Conservation (phyloP, 805 yeast genomes). For the Brettanomyces naardenensis region DNA sequence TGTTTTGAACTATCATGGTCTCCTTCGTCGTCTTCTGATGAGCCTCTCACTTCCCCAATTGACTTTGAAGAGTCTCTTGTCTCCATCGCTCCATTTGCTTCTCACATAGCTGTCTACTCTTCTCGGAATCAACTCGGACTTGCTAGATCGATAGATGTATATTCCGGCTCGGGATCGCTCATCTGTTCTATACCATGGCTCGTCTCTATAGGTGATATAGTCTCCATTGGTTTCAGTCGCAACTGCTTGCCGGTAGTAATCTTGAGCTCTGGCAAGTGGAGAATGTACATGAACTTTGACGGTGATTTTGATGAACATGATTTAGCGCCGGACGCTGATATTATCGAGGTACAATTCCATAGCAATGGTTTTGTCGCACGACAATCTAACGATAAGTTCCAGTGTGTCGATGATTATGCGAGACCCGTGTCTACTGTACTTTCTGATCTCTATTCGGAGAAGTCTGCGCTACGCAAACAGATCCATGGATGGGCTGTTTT, state of each 20-base stretch:
- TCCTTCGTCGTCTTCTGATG: no score
- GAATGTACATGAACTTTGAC: slow-evolving; percentile 57
- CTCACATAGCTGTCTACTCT: slow-evolving; percentile 43
- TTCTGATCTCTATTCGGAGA: not conserved
- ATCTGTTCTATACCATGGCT: slow-evolving; percentile 32
- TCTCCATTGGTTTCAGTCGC: slow-evolving; percentile 44
- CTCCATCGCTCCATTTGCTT: slow-evolving; percentile 42
- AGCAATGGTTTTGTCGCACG: slow-evolving; percentile 37
- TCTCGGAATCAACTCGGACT: slow-evolving; percentile 18
- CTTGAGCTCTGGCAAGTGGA: slow-evolving; percentile 39
- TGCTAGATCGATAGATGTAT: slow-evolving; percentile 20
- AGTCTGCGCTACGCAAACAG: not conserved
- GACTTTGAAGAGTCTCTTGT: slow-evolving; percentile 36
- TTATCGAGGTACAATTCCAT: slow-evolving; percentile 32
- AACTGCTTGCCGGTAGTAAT: slow-evolving; percentile 52
- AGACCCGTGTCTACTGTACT: slow-evolving; percentile 6
- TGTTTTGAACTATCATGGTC: slow-evolving; percentile 33
- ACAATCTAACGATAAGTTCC: slow-evolving; percentile 33
- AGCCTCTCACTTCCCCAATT: slow-evolving; percentile 12
- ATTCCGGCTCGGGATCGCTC: slow-evolving; percentile 26
- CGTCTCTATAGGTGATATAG: slow-evolving; percentile 43
- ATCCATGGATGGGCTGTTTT: slow-evolving; percentile 17
- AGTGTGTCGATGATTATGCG: slow-evolving; percentile 27
- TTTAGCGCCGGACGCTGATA: slow-evolving; percentile 27
- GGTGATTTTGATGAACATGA: slow-evolving; percentile 56